Evolutionary conservation across 345 rosid species (phyloP).

Genomic region (thale cress (Arabidopsis thaliana)): TAIR10.1 NC_003070.9:876001-876500

Average conservation of each 20-base stretch:
- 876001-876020: not conserved
- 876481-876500: constrained; percentile 74
- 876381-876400: constrained; percentile 63
- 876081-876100: not conserved
- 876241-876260: constrained; percentile 17
- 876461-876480: constrained; percentile 65
- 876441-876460: constrained; percentile 61
- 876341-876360: constrained; percentile 61
- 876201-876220: not conserved
- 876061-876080: not conserved
- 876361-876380: constrained; percentile 58
- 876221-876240: constrained; percentile 11
- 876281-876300: constrained; percentile 58
- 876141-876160: not conserved
- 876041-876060: not conserved
- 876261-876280: constrained; percentile 58
- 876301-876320: constrained; percentile 63
- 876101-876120: not conserved
- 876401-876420: constrained; percentile 61
- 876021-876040: not conserved
- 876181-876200: not conserved
- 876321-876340: constrained; percentile 59
- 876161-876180: not conserved
- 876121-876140: not conserved
- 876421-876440: constrained; percentile 66